Percentiles rank a stretch among this genome's conserved stretches.
Conservation (phyloP, 192 early-diverging fungal species). For the Rhizophagus clarus region DNA sequence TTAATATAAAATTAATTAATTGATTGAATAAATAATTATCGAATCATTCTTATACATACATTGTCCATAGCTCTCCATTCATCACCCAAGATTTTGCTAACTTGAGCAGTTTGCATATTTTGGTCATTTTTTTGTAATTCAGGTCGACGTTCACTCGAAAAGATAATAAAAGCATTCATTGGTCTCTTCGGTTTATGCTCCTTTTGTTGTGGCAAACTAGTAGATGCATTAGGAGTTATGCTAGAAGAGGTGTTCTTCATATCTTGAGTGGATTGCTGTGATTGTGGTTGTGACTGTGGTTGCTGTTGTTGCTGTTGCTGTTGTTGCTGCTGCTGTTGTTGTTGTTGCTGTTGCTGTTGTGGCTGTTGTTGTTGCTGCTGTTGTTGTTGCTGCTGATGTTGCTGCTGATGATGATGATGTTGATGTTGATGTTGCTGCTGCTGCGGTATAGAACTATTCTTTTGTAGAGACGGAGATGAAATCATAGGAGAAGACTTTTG, state of each 20-base stretch:
- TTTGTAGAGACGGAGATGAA: background rate
- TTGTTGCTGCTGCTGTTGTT: conserved; percentile 20
- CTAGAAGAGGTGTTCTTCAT: conserved; percentile 2
- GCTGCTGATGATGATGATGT: background rate
- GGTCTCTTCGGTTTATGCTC: conserved; percentile 59
- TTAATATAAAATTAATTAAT: background rate
- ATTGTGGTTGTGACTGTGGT: conserved; percentile 31
- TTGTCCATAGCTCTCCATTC: conserved; percentile 61
- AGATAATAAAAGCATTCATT: conserved; percentile 70
- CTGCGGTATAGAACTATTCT: conserved; percentile 2
- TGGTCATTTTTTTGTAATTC: conserved; percentile 62
- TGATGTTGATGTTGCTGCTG: conserved; percentile 1
- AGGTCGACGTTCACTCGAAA: conserved; percentile 64
- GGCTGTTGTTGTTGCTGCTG: conserved; percentile 22
- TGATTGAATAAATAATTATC: background rate
- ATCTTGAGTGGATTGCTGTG: conserved; percentile 1
- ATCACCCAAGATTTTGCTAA: conserved; percentile 67
- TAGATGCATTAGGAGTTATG: conserved; percentile 12
- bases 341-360: background rate
- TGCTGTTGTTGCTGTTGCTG: conserved; percentile 12
- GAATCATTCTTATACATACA: background rate
- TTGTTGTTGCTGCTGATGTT: conserved; percentile 3
- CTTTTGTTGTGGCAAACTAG: conserved; percentile 32
- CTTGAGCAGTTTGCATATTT: conserved; percentile 59
- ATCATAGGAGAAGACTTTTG: background rate